Base-by-base conservation (phyloP, 306 rosid species). In the Castanea sativa region DNA sequence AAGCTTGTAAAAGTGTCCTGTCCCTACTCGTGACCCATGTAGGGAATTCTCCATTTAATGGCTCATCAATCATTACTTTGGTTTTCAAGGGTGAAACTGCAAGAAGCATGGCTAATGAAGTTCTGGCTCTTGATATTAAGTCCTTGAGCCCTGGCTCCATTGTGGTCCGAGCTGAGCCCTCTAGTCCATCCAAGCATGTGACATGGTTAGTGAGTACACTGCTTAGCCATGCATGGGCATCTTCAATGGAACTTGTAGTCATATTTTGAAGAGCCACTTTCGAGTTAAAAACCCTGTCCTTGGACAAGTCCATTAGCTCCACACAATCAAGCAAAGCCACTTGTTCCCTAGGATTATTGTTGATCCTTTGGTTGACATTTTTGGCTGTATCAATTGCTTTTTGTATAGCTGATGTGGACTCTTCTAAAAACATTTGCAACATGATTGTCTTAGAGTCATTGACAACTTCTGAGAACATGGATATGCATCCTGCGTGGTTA, bases 151-250 rank as follows among this genome's bases (percentile, higher is more conserved):
- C 82, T 20, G 75, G 61, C 65, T 88, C 86, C 83, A 87, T 81
- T 4, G 76, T 12, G 2, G 64, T 16, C 21, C 25, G 5, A 23
- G 76, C 45, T 15, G 79, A 23, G 0, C 83, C 91, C n/a, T 84
- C 79, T n/a, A 93, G 64, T 4, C 89, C 96, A 73, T 93, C 93
- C 82, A 85, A 83, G 69, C 97, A 93, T 15, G 97, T 91, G 49
- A 43, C 91, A 25, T 93, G 89, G 82, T 91, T 93, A 0, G 96
- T 91, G 64, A 93, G 93, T 19, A 93, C 90, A 21, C 81, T 38
- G 11, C 98, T 91, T 2, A 91, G 88, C 97, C 98, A 93, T 6
- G 90, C 19, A 74, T 87, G 98, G 1, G 90, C 92, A 75, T 89
- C 86, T 49, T 86, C 88, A 10, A 57, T 27, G 0, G 89, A 79